These are phyloP conservation scores for Reticulascus tulasneorum DNA, from an alignment of 2,329 filamentous ascomycete genomes.

Conservation along the genomic window DNA sequence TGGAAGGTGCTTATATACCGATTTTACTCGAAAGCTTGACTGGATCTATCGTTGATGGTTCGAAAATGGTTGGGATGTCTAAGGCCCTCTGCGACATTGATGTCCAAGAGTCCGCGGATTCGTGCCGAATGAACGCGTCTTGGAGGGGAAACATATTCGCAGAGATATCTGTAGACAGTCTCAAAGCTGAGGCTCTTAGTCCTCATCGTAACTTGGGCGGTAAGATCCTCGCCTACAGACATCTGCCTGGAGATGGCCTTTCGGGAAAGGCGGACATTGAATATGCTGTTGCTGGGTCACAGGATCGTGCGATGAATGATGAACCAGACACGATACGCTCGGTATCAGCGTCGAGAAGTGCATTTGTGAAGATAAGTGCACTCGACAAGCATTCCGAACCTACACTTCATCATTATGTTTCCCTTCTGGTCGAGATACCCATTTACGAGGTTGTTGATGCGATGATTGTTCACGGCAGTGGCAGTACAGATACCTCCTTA, in stretches of 20 bases:
- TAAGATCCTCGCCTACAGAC: constrained; percentile 49
- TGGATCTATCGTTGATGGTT: constrained; percentile 56
- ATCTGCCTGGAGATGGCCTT: constrained; percentile 51
- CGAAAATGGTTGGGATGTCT: constrained; percentile 60
- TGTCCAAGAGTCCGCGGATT: constrained; percentile 26
- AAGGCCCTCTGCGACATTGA: constrained; percentile 53
- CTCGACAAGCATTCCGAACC: constrained; percentile 52
- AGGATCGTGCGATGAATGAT: too few relatives aligned
- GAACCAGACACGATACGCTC: constrained; percentile 21
- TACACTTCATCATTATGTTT: constrained; percentile 56
- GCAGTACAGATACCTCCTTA: too few relatives aligned
- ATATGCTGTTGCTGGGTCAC: constrained; percentile 40
- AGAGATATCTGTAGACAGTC: constrained; percentile 29
- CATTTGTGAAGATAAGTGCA: constrained; percentile 44
- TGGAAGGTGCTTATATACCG: constrained; percentile 51
- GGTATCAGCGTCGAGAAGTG: constrained; percentile 29
- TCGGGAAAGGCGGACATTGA: constrained; percentile 49
- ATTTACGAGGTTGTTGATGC: constrained; percentile 52
- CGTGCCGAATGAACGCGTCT: constrained; percentile 32
- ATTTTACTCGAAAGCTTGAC: constrained; percentile 55
- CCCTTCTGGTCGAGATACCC: constrained; percentile 49
- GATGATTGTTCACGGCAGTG: constrained; percentile 51
- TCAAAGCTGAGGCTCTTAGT: constrained; percentile 23
- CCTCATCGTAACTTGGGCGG: constrained; percentile 18
- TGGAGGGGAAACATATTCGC: constrained; percentile 40